Conservation (phyloP, 331 rosid genomes). For the Saraca asoca region DNA sequence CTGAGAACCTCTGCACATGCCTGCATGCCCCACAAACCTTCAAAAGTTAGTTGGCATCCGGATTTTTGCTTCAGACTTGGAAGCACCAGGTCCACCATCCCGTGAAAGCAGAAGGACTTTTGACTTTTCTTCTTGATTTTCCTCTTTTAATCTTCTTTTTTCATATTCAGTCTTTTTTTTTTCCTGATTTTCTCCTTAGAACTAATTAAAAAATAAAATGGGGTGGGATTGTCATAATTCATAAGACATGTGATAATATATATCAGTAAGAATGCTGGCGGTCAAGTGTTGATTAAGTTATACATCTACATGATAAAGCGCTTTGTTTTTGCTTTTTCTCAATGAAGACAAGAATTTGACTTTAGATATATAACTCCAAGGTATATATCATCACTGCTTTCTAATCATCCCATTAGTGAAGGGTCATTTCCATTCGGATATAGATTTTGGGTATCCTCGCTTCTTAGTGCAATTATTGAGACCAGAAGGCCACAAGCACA, state of each 20-base stretch:
- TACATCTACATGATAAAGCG: background rate
- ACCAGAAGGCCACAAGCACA: background rate
- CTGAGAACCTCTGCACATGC: conserved; percentile 44
- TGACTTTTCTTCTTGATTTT: conserved; percentile 2
- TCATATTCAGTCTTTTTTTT: background rate
- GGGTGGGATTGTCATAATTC: conserved; percentile 27
- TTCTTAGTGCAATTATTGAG: conserved; percentile 1
- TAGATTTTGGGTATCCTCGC: conserved; percentile 38
- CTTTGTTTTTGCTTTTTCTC: conserved; percentile 22
- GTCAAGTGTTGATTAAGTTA: conserved; percentile 30
- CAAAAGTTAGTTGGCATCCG: conserved; percentile 44
- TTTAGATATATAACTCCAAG: conserved; percentile 23
- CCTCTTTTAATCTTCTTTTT: background rate
- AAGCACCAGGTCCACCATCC: conserved; percentile 39
- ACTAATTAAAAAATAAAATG: conserved; percentile 16
- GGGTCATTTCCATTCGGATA: conserved; percentile 17
- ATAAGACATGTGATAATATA: conserved; percentile 25
- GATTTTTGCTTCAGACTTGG: conserved; percentile 43
- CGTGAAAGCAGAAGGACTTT: conserved; percentile 40
- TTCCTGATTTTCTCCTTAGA: conserved; percentile 20
- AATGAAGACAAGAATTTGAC: conserved; percentile 40
- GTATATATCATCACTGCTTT: conserved; percentile 14
- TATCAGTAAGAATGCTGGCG: conserved; percentile 19
- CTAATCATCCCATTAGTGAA: conserved; percentile 11
- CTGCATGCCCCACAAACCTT: conserved; percentile 42